A percentile compares a stretch with the other conserved stretches of the same genome.
Evolutionary conservation across 805 yeast genomes (phyloP).

Genomic region (Blastobotrys terrestris): DNA sequence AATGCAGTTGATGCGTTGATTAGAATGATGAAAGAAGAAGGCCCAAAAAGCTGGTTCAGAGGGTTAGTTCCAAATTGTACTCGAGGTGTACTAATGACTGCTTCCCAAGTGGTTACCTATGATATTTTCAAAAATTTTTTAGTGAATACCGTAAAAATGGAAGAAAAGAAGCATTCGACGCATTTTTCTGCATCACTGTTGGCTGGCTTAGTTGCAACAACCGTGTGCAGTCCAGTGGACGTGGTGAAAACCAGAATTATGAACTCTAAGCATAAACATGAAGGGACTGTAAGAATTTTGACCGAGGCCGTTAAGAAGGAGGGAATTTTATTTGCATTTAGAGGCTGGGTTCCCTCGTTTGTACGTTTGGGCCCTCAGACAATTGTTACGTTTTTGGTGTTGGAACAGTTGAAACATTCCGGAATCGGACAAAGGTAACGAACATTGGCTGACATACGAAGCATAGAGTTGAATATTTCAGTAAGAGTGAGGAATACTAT

Average conservation of each 20-base stretch:
- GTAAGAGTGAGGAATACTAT: background rate
- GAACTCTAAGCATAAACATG: conserved; percentile 42
- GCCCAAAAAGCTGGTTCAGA: conserved; percentile 51
- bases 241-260: conserved; percentile 84
- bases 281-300: conserved; percentile 48
- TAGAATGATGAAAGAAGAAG: conserved; percentile 57
- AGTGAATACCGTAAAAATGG: conserved; percentile 44
- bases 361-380: conserved; percentile 73
- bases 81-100: conserved; percentile 83
- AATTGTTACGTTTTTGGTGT: conserved; percentile 35
- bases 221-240: conserved; percentile 89
- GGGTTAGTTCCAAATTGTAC: conserved; percentile 74
- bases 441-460: background rate
- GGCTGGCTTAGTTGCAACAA: conserved; percentile 86
- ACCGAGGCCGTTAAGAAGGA: conserved; percentile 53
- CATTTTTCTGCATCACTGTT: conserved; percentile 73
- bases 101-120: conserved; percentile 83
- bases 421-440: conserved; percentile 10
- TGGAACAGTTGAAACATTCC: conserved; percentile 34
- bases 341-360: conserved; percentile 90
- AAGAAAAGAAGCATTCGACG: conserved; percentile 57
- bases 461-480: background rate
- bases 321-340: conserved; percentile 74
- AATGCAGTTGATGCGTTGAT: conserved; percentile 73
- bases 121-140: conserved; percentile 63